These are phyloP conservation scores for Pleurotus djamor DNA, from an alignment of 768 basidiomycete species.

Conservation along the genomic window DNA sequence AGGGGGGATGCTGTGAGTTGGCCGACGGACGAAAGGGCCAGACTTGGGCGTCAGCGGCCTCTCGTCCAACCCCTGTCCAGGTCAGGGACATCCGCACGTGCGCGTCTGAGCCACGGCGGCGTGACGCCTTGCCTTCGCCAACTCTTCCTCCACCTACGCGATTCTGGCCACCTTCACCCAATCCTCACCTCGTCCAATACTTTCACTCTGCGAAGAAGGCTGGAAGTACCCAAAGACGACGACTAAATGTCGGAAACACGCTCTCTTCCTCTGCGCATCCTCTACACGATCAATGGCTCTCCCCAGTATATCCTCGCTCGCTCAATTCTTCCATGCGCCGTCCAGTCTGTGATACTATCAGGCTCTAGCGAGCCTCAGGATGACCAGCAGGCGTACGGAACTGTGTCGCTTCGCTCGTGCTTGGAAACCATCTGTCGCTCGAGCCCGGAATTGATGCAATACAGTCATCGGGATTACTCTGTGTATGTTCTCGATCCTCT, in stretches of 20 bases:
- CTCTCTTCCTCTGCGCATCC: constrained; percentile 44
- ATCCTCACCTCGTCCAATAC: too few species aligned
- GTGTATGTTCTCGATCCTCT: constrained; percentile 81
- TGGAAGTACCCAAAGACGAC: neutral
- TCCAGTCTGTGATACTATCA: constrained; percentile 5
- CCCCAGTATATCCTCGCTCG: constrained; percentile 78
- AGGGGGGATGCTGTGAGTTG: neutral
- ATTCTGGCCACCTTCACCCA: neutral
- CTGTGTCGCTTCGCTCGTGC: constrained; percentile 61
- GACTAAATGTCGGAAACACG: neutral
- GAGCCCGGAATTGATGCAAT: constrained; percentile 67
- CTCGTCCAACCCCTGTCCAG: too few species aligned
- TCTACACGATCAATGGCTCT: constrained; percentile 74
- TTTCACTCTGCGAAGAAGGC: neutral
- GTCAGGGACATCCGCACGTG: too few species aligned
- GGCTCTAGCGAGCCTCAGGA: constrained; percentile 14
- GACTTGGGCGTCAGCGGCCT: neutral
- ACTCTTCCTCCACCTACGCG: neutral
- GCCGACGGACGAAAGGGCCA: neutral
- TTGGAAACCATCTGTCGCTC: constrained; percentile 64
- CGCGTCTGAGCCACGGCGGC: too few species aligned
- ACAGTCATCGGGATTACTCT: constrained; percentile 64
- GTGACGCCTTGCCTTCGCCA: neutral
- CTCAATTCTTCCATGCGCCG: constrained; percentile 33
- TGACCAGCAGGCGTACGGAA: constrained; percentile 40